Evolutionary conservation across 163 green algal species (phyloP).

Genomic region (Prototheca wickerhamii): DNA sequence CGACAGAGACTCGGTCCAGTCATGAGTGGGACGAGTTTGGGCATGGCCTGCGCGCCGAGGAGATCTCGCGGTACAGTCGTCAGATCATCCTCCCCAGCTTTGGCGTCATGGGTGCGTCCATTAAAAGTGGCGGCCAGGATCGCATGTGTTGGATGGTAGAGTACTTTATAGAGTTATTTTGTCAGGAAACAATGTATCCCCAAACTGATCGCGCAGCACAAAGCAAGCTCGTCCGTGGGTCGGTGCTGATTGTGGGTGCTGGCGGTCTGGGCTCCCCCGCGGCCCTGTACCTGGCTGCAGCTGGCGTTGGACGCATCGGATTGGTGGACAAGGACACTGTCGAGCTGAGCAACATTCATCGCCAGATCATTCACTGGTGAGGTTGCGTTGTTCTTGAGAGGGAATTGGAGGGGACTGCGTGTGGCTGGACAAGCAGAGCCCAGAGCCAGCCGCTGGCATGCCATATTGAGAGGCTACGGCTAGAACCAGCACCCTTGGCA

Average conservation of each 20-base stretch:
- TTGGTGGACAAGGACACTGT: conserved; percentile 88
- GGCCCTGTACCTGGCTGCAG: conserved; percentile 85
- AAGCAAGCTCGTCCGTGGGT: conserved; percentile 44
- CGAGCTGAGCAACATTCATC: conserved; percentile 92
- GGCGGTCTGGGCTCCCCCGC: conserved; percentile 88
- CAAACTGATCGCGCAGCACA: conserved; percentile 64
- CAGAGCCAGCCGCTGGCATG: no score
- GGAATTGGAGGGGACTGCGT: background rate
- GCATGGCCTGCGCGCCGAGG: conserved; percentile 34
- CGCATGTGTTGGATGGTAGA: no score
- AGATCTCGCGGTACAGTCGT: conserved; percentile 78
- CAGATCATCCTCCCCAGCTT: conserved; percentile 86
- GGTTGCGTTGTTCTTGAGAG: background rate
- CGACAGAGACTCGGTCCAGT: background rate
- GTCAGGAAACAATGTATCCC: no score
- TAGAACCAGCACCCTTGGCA: no score
- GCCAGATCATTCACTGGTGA: conserved; percentile 65
- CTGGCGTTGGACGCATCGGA: conserved; percentile 72
- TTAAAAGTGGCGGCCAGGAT: background rate
- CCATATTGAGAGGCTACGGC: background rate
- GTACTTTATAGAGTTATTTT: no score
- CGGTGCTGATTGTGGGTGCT: conserved; percentile 85
- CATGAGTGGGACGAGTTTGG: conserved; percentile 20
- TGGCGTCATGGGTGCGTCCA: conserved; percentile 49
- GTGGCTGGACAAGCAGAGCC: background rate